Base-by-base conservation (phyloP, 139 green algal species). In the Gonium pectorale region DNA sequence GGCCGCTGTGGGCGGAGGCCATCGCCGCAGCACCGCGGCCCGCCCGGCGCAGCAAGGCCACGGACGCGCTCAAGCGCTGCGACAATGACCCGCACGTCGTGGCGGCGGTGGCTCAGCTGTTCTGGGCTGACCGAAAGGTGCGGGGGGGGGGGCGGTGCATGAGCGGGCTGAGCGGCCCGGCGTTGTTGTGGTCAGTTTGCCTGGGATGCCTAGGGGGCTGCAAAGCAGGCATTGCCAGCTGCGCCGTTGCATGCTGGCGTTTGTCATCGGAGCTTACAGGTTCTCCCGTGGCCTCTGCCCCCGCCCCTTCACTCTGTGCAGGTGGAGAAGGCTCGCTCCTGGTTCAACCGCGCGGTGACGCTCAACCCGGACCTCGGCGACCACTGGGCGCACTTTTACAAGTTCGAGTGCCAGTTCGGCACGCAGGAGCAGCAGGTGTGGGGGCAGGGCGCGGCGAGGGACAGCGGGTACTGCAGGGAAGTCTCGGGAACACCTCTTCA, bases 31-130 rank as follows among this genome's bases (percentile, higher is more conserved):
- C 96, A 60, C 95, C 97, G 6, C 90, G 97, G 3, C 94, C 96
- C 60, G 90, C 95, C 81, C 91, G 96, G 24, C 95, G 95, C 73
- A 86, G 83, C 62, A 93, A 96, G 81, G 92, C 88, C 62, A 95
- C 96, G 31, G 97, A 99, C 75, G 97, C 97, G 29, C 91, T 99
- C 9, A 98, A 98, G 88, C 92, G 93, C 43, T 98, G 96, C 91
- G 93, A 95, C 60, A 94, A 98, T 81, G 94, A 98, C 83, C 92
- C 96, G 13, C 59, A 92, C 69, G 90, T 99, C 22, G 93, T 96
- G 46, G 94, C 92, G 6, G 83, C 81, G n/a, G 71, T 90, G 46
- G 97, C 97, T 19, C 83, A 92, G 74, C 95, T 99, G 73, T 99
- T 99, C 87, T 96, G 93, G 93, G 71, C 88, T 5, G 96, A 99